Conservation (phyloP, 1,284 basidiomycete genomes). For the Ceratobasidium theobromae region DNA sequence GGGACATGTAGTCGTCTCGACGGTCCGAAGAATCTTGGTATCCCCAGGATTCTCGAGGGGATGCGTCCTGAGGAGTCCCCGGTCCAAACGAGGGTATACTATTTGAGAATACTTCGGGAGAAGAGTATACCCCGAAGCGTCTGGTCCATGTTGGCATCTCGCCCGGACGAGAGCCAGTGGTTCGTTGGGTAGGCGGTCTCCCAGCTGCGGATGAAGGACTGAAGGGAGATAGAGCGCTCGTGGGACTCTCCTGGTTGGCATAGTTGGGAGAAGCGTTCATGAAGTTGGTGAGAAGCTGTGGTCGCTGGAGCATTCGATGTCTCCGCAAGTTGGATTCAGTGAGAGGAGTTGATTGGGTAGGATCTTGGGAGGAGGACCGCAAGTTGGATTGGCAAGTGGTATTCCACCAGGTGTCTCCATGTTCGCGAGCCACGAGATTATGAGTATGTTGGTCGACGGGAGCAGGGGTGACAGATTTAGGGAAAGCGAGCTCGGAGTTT, state of each 20-base stretch:
- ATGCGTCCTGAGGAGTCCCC: neutral
- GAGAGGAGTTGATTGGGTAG: neutral
- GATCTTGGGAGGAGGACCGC: neutral
- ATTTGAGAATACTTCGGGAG: neutral
- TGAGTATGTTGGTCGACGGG: neutral
- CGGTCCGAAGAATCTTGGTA: neutral
- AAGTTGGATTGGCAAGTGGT: neutral
- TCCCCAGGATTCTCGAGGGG: neutral
- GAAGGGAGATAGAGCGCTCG: neutral
- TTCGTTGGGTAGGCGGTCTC: too few relatives aligned
- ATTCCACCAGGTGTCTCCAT: slow-evolving; percentile 12
- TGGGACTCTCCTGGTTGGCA: neutral
- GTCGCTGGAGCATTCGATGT: neutral
- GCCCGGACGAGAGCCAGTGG: neutral
- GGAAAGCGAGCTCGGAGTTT: neutral
- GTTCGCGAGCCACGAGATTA: neutral
- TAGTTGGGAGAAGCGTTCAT: neutral
- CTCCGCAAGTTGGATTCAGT: neutral
- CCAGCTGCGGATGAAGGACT: neutral
- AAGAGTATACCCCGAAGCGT: neutral
- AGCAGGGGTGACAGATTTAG: neutral
- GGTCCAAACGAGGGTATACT: slow-evolving; percentile 4
- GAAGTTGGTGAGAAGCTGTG: neutral
- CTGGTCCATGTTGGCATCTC: neutral
- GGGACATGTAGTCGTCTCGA: neutral